A percentile compares a stretch with the other conserved stretches of the same genome.
Evolutionary conservation across 2,329 filamentous ascomycete species (phyloP).

Genomic region (Lasiodiplodia sp.): DNA sequence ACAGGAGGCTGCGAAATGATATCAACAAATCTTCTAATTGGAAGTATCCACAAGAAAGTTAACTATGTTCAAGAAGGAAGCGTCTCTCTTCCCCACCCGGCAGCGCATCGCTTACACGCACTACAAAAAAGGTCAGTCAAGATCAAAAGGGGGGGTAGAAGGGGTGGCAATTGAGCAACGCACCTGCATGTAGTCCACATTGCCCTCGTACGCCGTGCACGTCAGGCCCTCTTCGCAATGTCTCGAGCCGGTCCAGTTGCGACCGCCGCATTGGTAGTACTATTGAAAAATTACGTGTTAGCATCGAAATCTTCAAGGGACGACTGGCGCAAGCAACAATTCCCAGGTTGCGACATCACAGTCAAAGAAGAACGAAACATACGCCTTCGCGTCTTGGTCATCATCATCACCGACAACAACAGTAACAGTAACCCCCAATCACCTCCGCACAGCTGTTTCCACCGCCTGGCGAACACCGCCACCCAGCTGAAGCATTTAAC

Average conservation of each 20-base stretch:
- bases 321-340: background rate
- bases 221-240: slow-evolving; percentile 35
- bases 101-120: background rate
- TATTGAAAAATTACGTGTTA: slow-evolving; percentile 2
- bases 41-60: slow-evolving; percentile 22
- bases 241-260: slow-evolving; percentile 33
- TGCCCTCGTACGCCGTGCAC: slow-evolving; percentile 31
- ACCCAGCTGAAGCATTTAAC: slow-evolving; percentile 23
- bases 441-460: slow-evolving; percentile 22
- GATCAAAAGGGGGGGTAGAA: no score
- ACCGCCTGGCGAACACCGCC: background rate
- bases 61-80: slow-evolving; percentile 12
- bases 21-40: background rate
- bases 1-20: background rate
- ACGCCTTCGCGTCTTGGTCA: background rate
- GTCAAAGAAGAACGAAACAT: slow-evolving; percentile 8
- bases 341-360: background rate
- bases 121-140: background rate
- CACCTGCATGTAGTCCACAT: slow-evolving; percentile 20
- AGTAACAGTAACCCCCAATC: background rate
- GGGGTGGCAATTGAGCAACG: background rate
- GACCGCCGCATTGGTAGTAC: slow-evolving; percentile 36
- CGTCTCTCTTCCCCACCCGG: background rate
- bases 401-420: background rate
- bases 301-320: background rate